phyloP scores from a whole-genome alignment of 805 yeast species.

The Saccharomycopsis capsularis region DNA sequence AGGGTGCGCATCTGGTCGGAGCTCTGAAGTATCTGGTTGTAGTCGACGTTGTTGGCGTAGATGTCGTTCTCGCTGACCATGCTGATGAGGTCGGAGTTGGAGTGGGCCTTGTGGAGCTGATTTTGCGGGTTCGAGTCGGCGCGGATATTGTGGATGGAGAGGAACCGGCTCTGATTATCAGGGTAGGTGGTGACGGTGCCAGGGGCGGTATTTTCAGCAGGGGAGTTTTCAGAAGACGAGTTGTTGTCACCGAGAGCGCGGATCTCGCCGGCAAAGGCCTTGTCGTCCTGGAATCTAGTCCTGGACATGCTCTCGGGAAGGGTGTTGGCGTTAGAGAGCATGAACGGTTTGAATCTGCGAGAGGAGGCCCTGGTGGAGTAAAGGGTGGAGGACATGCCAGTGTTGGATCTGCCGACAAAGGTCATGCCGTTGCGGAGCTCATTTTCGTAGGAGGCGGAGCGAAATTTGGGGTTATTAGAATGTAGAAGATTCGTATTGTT shows the following conservation, averaged over 20 bases:
- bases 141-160: background rate
- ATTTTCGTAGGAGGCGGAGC: background rate
- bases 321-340: background rate
- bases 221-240: background rate
- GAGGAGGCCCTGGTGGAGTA: background rate
- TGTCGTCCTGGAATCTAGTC: background rate
- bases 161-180: background rate
- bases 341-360: background rate
- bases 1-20: background rate
- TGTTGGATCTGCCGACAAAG: background rate
- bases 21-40: constrained; percentile 10
- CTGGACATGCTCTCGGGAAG: background rate
- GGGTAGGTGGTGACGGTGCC: constrained; percentile 2
- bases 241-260: background rate
- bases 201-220: background rate
- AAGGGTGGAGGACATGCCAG: background rate
- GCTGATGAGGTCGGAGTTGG: constrained; percentile 17
- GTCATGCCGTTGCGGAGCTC: background rate
- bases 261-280: background rate
- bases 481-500: background rate
- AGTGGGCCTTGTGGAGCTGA: background rate
- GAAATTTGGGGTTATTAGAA: no score
- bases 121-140: background rate
- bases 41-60: constrained; percentile 12
- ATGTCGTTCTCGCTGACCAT: constrained; percentile 12